A percentile compares a stretch with the other conserved stretches of the same genome.
phyloP scores from a whole-genome alignment of 2,329 filamentous ascomycete genomes.

The Hypoxylon sp. region DNA sequence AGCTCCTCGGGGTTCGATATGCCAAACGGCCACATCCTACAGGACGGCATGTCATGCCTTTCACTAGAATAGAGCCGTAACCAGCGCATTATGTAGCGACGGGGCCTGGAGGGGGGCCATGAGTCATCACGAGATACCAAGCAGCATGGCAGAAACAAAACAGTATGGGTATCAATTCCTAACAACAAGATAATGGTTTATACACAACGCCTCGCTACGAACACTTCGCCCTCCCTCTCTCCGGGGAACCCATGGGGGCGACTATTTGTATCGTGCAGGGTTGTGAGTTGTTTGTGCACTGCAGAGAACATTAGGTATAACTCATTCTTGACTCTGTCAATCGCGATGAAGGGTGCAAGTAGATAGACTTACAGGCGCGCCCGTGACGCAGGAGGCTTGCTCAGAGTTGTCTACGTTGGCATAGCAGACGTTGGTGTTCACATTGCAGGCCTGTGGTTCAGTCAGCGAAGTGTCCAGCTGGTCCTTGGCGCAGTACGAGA shows the following conservation, averaged over 20 bases:
- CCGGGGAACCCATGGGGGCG: slow-evolving; percentile 16
- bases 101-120: neutral
- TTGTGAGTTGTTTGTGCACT: slow-evolving; percentile 13
- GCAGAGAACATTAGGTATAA: slow-evolving; percentile 1
- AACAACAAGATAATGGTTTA: neutral
- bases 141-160: neutral
- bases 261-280: slow-evolving; percentile 21
- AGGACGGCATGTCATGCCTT: neutral
- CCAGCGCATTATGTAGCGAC: neutral
- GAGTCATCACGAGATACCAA: neutral
- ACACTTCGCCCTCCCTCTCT: slow-evolving; percentile 20
- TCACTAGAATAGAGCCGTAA: neutral
- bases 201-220: slow-evolving; percentile 4
- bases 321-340: neutral
- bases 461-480: neutral
- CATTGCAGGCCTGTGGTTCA: slow-evolving; percentile 10
- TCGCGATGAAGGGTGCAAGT: neutral
- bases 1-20: neutral
- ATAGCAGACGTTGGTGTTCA: slow-evolving; percentile 23
- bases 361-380: slow-evolving; percentile 12
- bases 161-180: slow-evolving; percentile 7
- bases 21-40: neutral
- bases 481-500: neutral
- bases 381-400: slow-evolving; percentile 13
- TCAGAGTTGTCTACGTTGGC: slow-evolving; percentile 21